These are phyloP conservation scores for Beauveria asiatica DNA, from an alignment of 2,329 filamentous ascomycete species.

Conservation along the genomic window DNA sequence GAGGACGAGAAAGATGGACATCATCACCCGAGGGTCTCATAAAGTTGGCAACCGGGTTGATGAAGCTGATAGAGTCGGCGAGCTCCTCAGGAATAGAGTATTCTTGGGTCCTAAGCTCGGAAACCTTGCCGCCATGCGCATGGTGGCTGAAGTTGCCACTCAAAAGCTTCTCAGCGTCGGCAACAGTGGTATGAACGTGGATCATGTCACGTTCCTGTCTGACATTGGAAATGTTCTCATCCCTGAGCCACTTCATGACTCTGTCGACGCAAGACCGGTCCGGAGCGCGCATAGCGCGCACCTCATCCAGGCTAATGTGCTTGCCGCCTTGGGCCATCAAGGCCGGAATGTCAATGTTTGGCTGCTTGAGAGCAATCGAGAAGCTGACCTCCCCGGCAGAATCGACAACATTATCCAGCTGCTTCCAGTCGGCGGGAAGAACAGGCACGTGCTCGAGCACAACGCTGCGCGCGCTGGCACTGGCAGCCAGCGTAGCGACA, in stretches of 20 bases:
- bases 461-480: constrained; percentile 8
- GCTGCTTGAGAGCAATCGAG: constrained; percentile 7
- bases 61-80: constrained; percentile 25
- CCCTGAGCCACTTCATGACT: constrained; percentile 27
- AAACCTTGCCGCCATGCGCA: constrained; percentile 19
- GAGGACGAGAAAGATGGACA: neutral
- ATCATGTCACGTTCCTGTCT: constrained; percentile 23
- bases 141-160: constrained; percentile 24
- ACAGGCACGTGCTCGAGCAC: constrained; percentile 7
- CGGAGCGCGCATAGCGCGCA: constrained; percentile 1
- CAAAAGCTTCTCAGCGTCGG: constrained; percentile 24
- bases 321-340: neutral
- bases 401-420: neutral
- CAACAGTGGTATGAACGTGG: constrained; percentile 24
- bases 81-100: constrained; percentile 27
- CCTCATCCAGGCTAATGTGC: constrained; percentile 2
- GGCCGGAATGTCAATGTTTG: neutral
- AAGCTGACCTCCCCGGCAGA: neutral
- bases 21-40: constrained; percentile 18
- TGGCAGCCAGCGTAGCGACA: constrained; percentile 1
- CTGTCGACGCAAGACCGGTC: constrained; percentile 11
- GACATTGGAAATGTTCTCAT: constrained; percentile 20
- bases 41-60: constrained; percentile 32
- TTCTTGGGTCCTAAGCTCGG: constrained; percentile 25
- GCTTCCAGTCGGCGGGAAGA: constrained; percentile 6